A percentile compares a stretch with the other conserved stretches of the same genome.
These are phyloP conservation scores for Cupressus sempervirens DNA, from an alignment of 75 land plant genomes.

Conservation along the genomic window DNA sequence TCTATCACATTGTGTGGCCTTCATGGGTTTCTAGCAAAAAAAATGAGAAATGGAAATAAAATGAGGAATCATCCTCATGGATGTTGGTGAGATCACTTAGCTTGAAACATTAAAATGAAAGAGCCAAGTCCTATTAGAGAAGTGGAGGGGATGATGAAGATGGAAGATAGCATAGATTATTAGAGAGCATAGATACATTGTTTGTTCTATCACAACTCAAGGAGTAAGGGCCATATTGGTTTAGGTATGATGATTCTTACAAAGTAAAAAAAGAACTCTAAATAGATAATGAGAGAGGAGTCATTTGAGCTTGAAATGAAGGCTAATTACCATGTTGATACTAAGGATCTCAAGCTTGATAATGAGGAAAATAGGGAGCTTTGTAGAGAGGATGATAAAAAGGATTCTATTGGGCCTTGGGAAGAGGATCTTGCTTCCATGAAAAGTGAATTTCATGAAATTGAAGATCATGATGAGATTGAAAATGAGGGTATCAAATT, in stretches of 20 bases:
- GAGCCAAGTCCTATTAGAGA: conserved; percentile 1
- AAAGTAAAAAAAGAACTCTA: not conserved
- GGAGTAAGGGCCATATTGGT: not conserved
- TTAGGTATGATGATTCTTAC: not conserved
- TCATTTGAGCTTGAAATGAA: not conserved
- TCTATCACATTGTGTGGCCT: not conserved
- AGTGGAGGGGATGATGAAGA: no score
- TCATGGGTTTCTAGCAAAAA: not conserved
- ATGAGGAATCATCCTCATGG: not conserved
- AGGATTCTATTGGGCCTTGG: not conserved
- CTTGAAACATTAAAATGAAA: conserved; percentile 1
- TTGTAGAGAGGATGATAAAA: not conserved
- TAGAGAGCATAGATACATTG: no score
- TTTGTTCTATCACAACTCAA: no score
- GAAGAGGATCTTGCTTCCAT: not conserved
- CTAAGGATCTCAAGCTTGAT: no score
- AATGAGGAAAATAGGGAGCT: no score
- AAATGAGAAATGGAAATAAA: not conserved
- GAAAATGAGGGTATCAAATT: not conserved
- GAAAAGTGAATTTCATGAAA: not conserved
- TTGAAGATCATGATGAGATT: not conserved
- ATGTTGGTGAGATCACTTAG: not conserved
- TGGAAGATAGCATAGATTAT: no score
- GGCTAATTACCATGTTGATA: no score
- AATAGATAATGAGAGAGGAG: not conserved